Evolutionary conservation across 2,329 filamentous ascomycete species (phyloP).

Genomic region (Talaromyces sp.): DNA sequence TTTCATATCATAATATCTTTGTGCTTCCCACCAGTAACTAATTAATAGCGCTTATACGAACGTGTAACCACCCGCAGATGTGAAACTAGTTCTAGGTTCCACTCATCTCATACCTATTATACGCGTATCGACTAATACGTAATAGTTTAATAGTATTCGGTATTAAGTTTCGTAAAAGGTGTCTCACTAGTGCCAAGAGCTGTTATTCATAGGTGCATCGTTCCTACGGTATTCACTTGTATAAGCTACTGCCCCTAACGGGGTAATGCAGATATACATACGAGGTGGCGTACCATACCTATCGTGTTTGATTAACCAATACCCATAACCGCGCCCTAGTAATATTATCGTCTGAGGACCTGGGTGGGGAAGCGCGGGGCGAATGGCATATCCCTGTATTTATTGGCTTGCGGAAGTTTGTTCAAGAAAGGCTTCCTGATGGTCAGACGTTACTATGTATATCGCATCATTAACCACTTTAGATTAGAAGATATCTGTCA

Average conservation of each 20-base stretch:
- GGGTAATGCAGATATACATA: neutral
- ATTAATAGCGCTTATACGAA: neutral
- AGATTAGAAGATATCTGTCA: neutral
- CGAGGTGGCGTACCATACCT: neutral
- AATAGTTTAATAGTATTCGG: neutral
- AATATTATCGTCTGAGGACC: neutral
- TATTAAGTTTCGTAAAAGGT: neutral
- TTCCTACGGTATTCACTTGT: neutral
- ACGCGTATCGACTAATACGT: neutral
- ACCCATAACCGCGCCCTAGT: neutral
- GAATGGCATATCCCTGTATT: neutral
- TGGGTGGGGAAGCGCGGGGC: neutral
- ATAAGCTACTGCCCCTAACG: neutral
- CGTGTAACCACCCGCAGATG: neutral
- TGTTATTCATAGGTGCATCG: neutral
- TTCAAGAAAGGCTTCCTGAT: neutral
- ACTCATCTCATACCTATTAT: neutral
- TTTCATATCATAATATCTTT: neutral
- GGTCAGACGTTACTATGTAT: neutral
- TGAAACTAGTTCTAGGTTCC: neutral
- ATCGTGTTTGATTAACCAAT: neutral
- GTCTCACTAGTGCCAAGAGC: neutral
- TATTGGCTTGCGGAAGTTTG: neutral
- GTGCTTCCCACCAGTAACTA: neutral
- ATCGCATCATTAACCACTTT: neutral